phyloP scores from a whole-genome alignment of 352 stramenopile genomes.

The Blastocystis sp. region DNA sequence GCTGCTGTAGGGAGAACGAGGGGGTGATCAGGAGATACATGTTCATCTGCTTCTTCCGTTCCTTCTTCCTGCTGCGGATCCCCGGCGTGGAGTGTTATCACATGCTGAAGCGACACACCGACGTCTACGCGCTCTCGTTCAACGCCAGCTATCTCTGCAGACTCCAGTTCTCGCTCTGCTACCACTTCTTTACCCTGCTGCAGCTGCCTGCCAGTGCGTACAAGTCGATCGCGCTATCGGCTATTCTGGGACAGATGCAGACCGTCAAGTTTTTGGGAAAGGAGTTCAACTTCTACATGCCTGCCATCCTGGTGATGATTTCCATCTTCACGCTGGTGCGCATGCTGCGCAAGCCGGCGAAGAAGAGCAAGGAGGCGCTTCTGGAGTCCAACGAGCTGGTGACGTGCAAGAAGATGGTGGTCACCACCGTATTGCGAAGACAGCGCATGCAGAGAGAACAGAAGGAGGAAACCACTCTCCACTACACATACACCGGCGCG shows the following conservation, averaged over 20 bases:
- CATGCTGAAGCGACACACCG: conserved; percentile 31
- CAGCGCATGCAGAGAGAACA: neutral
- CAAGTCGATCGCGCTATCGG: conserved; percentile 31
- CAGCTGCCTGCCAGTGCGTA: neutral
- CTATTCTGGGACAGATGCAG: conserved; percentile 47
- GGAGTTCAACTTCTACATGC: conserved; percentile 54
- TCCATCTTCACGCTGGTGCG: conserved; percentile 16
- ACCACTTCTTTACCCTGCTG: conserved; percentile 41
- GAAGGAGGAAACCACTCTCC: neutral
- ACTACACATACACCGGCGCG: neutral
- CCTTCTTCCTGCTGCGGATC: conserved; percentile 33
- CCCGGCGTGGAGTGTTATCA: conserved; percentile 38
- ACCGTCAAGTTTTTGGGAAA: conserved; percentile 45
- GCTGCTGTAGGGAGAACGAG: neutral
- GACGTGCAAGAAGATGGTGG: neutral
- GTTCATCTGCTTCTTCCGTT: conserved; percentile 52
- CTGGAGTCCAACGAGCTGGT: neutral
- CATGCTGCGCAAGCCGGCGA: neutral
- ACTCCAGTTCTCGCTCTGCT: conserved; percentile 52
- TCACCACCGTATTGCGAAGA: neutral
- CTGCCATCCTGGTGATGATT: conserved; percentile 12
- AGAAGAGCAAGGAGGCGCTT: neutral
- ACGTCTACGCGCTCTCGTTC: conserved; percentile 51
- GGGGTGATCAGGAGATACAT: neutral
- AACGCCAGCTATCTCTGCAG: conserved; percentile 48